These are phyloP conservation scores for Skeletonema grethae DNA, from an alignment of 108 stramenopile genomes.

Conservation along the genomic window DNA sequence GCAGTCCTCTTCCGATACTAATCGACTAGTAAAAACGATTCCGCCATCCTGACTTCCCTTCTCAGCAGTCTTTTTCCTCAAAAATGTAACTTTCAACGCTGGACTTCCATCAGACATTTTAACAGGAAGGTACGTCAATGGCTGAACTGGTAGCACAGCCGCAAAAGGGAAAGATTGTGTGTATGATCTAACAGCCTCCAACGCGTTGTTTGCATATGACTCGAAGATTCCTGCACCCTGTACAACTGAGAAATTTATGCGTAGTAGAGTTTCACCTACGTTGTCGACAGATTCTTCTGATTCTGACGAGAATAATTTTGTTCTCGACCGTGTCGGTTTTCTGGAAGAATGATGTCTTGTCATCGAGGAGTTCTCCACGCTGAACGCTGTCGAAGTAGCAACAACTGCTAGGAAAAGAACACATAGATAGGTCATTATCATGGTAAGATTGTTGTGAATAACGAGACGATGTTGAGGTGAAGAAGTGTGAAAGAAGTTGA, in stretches of 20 bases:
- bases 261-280: conserved; percentile 22
- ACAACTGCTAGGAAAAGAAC: not conserved
- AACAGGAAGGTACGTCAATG: conserved; percentile 73
- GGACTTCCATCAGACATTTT: conserved; percentile 53
- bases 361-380: not conserved
- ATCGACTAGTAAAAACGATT: conserved; percentile 56
- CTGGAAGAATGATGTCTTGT: no score
- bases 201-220: conserved; percentile 18
- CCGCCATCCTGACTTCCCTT: conserved; percentile 79
- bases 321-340: not conserved
- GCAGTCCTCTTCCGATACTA: conserved; percentile 21
- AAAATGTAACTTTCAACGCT: conserved; percentile 64
- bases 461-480: no score
- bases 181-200: conserved; percentile 46
- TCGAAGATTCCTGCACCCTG: conserved; percentile 1
- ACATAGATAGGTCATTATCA: not conserved
- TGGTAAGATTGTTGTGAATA: not conserved
- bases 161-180: conserved; percentile 79
- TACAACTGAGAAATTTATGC: conserved; percentile 40
- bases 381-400: not conserved
- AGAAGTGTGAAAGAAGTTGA: no score
- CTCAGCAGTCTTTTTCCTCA: conserved; percentile 75
- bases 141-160: conserved; percentile 76
- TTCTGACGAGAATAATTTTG: not conserved
- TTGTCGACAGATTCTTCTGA: not conserved